Percentiles rank a stretch among this genome's conserved stretches.
Conservation (phyloP, 164 flowering plant genomes). For the Kingdonia uniflora region DNA sequence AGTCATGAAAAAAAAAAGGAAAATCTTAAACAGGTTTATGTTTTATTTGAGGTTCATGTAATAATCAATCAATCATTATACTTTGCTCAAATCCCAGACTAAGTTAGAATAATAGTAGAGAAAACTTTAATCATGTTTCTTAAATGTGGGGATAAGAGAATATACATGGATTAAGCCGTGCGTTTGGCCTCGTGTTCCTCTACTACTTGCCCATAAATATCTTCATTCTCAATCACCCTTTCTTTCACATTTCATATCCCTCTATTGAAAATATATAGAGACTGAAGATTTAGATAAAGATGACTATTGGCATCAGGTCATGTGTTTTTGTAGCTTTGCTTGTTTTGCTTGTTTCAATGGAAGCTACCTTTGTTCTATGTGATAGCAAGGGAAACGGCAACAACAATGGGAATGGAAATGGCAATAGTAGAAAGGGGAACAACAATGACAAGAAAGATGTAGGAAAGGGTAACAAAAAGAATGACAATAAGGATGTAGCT, state of each 20-base stretch:
- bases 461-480: background rate
- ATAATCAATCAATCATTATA: background rate
- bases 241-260: background rate
- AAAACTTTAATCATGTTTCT: background rate
- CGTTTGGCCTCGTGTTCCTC: too few species aligned
- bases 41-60: too few species aligned
- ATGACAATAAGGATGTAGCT: conserved; percentile 12
- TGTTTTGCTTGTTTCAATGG: conserved; percentile 3
- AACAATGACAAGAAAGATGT: background rate
- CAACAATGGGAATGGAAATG: conserved; percentile 5
- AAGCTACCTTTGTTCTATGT: conserved; percentile 2
- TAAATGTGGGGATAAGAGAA: background rate
- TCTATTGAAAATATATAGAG: too few species aligned
- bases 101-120: background rate
- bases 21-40: too few species aligned
- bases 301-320: background rate
- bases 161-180: background rate
- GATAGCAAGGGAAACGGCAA: conserved; percentile 1
- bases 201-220: too few species aligned
- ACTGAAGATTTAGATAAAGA: background rate
- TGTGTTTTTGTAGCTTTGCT: background rate
- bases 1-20: too few species aligned
- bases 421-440: conserved; percentile 3
- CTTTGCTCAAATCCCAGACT: background rate
- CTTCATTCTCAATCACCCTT: too few species aligned